Base-by-base conservation (phyloP, 2,329 filamentous ascomycete genomes). In the Sarocladium brachiariae region DNA sequence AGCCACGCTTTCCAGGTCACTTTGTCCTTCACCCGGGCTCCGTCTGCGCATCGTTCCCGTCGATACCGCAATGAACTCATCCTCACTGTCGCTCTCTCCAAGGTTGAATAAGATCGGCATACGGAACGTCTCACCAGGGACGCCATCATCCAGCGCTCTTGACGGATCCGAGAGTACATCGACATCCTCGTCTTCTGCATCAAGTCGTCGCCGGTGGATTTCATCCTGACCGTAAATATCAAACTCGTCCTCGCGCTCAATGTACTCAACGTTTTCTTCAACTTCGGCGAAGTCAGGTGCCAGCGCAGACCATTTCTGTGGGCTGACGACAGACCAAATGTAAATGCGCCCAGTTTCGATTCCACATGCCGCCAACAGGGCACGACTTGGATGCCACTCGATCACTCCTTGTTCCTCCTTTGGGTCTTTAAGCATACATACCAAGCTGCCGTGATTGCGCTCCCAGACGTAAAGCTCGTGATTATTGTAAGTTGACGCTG, bases 401-500 rank as follows among this genome's bases (percentile, higher is more conserved):
- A 99, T 91, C 4, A 95, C 87, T 1, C 92, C 92, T 54, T 97
- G 83, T 68, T 99, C 95, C 69, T 99, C 93, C 61, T 95, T 95
- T 1, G 92, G 91, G 1, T 93, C 92, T 66, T 99, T 95, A 34
- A 99, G 77, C 73, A 99, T 99, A 67, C 95, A 95, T 50, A 96
- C 91, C 52, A 99, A 72, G 67, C 89, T 96, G 48, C 93, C 93
- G 61, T 95, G 89, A 51, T 86, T 87, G 50, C 93, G 83, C 70
- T 99, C 93, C 93, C 92, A 97, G 24, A 97, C 91, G 68, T 97
- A 97, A 56, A 99, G 87, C 68, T 99, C 92, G 60, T 96, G 91
- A 62, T 99, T 99, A 76, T 97, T 97, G 67, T 90, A 96, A 2
- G 93, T 97, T 23, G 90, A 95, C 1, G 95, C 93, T 21, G 90